A percentile compares a stretch with the other conserved stretches of the same genome.
Conservation (phyloP, 2,329 filamentous ascomycete species). For the Pseudogymnoascus sp. region DNA sequence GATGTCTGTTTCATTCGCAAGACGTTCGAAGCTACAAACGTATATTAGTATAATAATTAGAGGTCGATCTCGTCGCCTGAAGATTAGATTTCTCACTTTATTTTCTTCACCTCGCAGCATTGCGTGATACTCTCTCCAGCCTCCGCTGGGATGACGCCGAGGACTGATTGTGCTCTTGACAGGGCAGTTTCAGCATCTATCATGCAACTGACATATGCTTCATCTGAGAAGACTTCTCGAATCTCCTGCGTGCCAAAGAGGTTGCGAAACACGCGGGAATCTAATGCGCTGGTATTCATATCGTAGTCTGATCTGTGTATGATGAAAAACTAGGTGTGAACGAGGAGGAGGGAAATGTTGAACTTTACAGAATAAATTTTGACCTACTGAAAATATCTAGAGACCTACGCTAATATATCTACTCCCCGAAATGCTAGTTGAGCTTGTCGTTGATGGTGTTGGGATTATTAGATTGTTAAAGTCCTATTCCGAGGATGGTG, state of each 20-base stretch:
- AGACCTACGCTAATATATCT: neutral
- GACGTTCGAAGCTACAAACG: neutral
- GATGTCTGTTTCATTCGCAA: constrained; percentile 37
- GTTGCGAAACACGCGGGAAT: constrained; percentile 46
- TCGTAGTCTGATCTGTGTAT: neutral
- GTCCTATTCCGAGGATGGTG: neutral
- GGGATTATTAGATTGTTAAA: neutral
- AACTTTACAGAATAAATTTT: neutral
- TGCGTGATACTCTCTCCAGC: neutral
- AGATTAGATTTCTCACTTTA: constrained; percentile 19
- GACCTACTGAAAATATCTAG: neutral
- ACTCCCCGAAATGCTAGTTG: neutral
- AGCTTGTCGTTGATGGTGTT: neutral
- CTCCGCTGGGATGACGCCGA: constrained; percentile 39
- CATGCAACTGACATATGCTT: constrained; percentile 42
- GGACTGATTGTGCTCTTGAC: constrained; percentile 44
- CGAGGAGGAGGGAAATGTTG: neutral
- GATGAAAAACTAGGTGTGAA: neutral
- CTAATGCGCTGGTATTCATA: constrained; percentile 26
- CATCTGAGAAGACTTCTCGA: constrained; percentile 44
- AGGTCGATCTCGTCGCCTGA: neutral
- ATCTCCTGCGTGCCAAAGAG: constrained; percentile 48
- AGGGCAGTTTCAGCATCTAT: constrained; percentile 48
- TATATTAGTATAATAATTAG: neutral
- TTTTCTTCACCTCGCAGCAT: neutral